These are phyloP conservation scores for Somion occarium DNA, from an alignment of 1,284 basidiomycete species.

Conservation along the genomic window DNA sequence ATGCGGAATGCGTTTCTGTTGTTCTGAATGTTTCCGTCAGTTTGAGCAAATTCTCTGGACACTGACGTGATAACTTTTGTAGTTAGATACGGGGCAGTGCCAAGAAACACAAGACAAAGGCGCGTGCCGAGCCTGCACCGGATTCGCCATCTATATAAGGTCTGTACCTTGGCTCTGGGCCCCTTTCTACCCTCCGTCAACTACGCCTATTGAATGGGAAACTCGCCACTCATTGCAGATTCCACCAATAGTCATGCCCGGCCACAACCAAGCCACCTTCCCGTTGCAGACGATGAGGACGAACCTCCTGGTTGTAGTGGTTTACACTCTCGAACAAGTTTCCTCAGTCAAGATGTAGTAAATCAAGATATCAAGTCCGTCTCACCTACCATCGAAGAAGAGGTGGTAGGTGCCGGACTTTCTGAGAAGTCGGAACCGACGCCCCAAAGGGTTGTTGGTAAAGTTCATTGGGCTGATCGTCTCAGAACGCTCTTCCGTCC, in stretches of 20 bases:
- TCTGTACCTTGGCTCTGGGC: background rate
- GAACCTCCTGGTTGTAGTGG: constrained; percentile 8
- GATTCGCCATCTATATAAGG: background rate
- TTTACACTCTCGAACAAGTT: background rate
- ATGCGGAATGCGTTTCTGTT: too few species aligned
- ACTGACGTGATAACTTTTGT: too few species aligned
- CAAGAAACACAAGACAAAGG: background rate
- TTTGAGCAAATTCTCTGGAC: too few species aligned
- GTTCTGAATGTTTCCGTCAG: too few species aligned
- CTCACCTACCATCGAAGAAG: background rate
- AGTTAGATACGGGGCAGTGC: too few species aligned
- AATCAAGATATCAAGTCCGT: background rate
- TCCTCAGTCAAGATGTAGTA: background rate
- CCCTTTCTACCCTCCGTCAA: background rate
- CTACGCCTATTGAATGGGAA: constrained; percentile 9
- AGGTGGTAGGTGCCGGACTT: background rate
- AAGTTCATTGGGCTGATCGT: constrained; percentile 8
- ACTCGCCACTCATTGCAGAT: constrained; percentile 1
- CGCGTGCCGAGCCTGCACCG: background rate
- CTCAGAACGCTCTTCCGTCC: constrained; percentile 34
- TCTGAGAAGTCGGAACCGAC: background rate
- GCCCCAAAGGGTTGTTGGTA: background rate
- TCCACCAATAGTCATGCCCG: constrained; percentile 9
- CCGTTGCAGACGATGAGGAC: constrained; percentile 9
- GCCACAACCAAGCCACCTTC: background rate